Base-by-base conservation (phyloP, 768 basidiomycete genomes). In the Phylloporus sp. region DNA sequence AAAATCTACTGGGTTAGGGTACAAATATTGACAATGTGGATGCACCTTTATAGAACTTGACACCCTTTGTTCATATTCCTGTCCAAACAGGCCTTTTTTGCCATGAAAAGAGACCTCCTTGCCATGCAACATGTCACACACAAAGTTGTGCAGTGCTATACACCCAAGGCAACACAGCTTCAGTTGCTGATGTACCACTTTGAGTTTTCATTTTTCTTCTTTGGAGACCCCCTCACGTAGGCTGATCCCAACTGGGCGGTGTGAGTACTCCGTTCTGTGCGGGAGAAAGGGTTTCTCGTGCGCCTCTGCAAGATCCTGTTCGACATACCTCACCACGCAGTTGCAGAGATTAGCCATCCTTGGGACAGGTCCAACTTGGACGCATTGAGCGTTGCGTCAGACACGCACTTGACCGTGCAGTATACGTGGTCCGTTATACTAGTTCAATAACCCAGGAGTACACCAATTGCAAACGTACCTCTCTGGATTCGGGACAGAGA, bases 361-460 rank as follows among this genome's bases (percentile, higher is more conserved):
- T 9, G 7, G 10, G 1, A 16, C 5, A 11, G 28, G 31, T 62
- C 80, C 46, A 53, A 91, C 91, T 86, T 87, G 60, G 87, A 68
- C 24, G 88, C 68, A 66, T 91, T 87, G 8, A 92, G 77, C 1
- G 74, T 76, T 16, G 70, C 45, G 61, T 91, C 91, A 0, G 91
- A 85, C 6, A 82, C 80, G 54, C 92, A 88, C 82, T 98, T 86
- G 5, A 92, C 86, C 95, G 98, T 97, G 42, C 95, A 77, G 66
- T 93, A 91, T 95, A 97, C 97, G 62, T 97, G 95, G 68, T 98
- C 95, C 8, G 92, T 85, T 55, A 97, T 95, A 57, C 89, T 92
- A 53, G 18, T 23, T 23, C 10, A 24, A 35, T 56, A 39, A 55
- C 38, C 11, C 0, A 18, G 16, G 24, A 4, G 11, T 0, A n/a